Evolutionary conservation across 192 early-diverging fungal species (phyloP).

Genomic region (Dissophora globulifera): DNA sequence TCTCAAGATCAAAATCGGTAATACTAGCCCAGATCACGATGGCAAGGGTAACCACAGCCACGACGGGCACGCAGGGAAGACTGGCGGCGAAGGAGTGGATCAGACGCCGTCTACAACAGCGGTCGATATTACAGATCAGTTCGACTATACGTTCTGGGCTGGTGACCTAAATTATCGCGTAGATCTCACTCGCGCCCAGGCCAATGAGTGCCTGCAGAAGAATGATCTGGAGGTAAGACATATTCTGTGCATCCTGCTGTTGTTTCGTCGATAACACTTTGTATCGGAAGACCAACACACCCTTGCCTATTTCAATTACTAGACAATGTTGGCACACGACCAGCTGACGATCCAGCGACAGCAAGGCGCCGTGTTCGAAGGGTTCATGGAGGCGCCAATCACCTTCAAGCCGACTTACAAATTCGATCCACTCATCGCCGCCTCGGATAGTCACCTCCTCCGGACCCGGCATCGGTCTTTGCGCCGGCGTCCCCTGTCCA

Average conservation of each 20-base stretch:
- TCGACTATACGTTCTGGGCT: constrained; percentile 73
- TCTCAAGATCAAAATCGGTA: not conserved
- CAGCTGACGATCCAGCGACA: constrained; percentile 53
- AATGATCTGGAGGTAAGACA: constrained; percentile 61
- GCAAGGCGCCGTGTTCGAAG: constrained; percentile 31
- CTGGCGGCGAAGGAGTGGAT: not conserved
- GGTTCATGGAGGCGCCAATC: constrained; percentile 75
- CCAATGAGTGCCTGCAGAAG: constrained; percentile 56
- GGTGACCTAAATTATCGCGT: constrained; percentile 88
- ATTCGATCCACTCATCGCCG: constrained; percentile 62
- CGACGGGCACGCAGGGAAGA: too few species aligned
- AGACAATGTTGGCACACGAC: constrained; percentile 59
- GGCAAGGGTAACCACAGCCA: not conserved
- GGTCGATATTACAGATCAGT: constrained; percentile 59
- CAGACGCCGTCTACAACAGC: too few species aligned
- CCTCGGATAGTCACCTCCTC: constrained; percentile 15
- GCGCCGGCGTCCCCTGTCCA: constrained; percentile 19
- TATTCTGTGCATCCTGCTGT: not conserved
- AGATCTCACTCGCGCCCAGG: constrained; percentile 59
- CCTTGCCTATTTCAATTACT: not conserved
- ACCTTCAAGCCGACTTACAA: constrained; percentile 84
- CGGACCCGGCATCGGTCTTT: constrained; percentile 11
- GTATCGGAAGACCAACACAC: too few species aligned
- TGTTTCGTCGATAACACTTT: too few species aligned
- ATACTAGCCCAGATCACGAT: too few species aligned